A percentile compares a stretch with the other conserved stretches of the same genome.
Conservation (phyloP, 2,329 filamentous ascomycete species). For the Colletotrichum karsti region DNA sequence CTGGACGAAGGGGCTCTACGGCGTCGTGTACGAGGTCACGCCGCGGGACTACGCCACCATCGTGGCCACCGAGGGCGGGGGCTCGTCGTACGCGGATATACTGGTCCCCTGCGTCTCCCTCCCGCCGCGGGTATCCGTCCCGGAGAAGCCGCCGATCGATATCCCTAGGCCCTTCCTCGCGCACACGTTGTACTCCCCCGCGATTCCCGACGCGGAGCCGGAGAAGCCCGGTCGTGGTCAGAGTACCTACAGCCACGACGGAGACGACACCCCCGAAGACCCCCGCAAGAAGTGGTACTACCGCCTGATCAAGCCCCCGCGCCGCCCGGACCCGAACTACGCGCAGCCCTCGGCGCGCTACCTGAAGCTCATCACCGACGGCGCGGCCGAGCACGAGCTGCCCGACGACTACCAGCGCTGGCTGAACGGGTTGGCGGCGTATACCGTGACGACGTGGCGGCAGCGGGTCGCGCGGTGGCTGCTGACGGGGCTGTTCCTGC, state of each 20-base stretch:
- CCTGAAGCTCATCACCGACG: constrained; percentile 79
- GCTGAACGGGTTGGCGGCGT: constrained; percentile 74
- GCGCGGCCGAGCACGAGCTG: constrained; percentile 81
- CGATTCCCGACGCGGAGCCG: constrained; percentile 42
- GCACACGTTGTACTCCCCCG: constrained; percentile 82
- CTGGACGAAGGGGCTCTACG: constrained; percentile 87
- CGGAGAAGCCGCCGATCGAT: constrained; percentile 65
- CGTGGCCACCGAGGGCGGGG: constrained; percentile 89
- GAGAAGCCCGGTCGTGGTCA: constrained; percentile 23
- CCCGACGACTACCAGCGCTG: constrained; percentile 82
- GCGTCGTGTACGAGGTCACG: constrained; percentile 96
- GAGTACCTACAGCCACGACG: constrained; percentile 21
- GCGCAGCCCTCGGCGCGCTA: constrained; percentile 88
- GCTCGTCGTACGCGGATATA: constrained; percentile 84
- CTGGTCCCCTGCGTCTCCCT: constrained; percentile 81
- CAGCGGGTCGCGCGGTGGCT: constrained; percentile 77
- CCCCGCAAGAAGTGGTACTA: constrained; percentile 52
- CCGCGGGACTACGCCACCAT: constrained; percentile 83
- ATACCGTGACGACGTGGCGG: constrained; percentile 70
- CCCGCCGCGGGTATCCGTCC: constrained; percentile 65
- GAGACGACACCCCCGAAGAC: constrained; percentile 20
- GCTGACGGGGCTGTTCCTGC: constrained; percentile 47
- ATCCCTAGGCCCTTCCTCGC: constrained; percentile 76
- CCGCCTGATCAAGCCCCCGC: constrained; percentile 52
- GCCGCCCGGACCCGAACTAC: constrained; percentile 73